Evolutionary conservation across 2,329 filamentous ascomycete genomes (phyloP).

Genomic region (Monosporascus sp.): DNA sequence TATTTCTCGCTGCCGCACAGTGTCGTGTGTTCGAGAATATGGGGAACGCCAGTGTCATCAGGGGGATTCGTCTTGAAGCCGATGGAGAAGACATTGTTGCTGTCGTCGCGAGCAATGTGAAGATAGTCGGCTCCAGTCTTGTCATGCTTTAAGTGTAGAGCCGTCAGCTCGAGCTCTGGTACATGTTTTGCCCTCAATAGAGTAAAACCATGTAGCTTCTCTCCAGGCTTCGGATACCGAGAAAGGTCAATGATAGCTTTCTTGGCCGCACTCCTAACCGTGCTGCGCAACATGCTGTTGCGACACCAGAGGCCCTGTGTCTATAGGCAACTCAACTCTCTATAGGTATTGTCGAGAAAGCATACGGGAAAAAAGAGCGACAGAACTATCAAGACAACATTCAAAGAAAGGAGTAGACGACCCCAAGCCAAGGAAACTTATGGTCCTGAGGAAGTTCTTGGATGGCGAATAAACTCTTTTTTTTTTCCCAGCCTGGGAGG

Average conservation of each 20-base stretch:
- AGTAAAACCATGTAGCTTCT: slow-evolving; percentile 90
- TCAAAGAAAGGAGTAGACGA: too few species aligned
- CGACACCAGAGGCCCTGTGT: background rate
- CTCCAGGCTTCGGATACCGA: slow-evolving; percentile 71
- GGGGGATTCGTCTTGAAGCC: slow-evolving; percentile 99
- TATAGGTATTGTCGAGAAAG: too few species aligned
- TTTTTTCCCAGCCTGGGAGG: too few species aligned
- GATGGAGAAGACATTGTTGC: slow-evolving; percentile 99
- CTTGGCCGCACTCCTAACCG: slow-evolving; percentile 40
- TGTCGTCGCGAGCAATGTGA: slow-evolving; percentile 89
- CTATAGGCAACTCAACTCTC: too few species aligned
- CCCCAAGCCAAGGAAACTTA: too few species aligned
- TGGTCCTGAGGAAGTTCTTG: too few species aligned
- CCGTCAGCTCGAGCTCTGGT: slow-evolving; percentile 87
- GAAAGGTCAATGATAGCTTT: slow-evolving; percentile 71
- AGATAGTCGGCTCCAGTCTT: slow-evolving; percentile 95
- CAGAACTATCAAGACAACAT: too few species aligned
- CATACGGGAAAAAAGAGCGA: too few species aligned
- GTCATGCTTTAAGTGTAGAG: slow-evolving; percentile 84
- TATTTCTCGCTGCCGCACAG: slow-evolving; percentile 95
- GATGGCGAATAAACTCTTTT: too few species aligned
- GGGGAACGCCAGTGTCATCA: slow-evolving; percentile 90
- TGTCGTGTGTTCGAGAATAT: slow-evolving; percentile 96
- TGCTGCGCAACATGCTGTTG: slow-evolving; percentile 45
- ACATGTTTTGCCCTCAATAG: slow-evolving; percentile 85